Evolutionary conservation across 352 stramenopile species (phyloP).

Genomic region (Phytophthora ohioensis): DNA sequence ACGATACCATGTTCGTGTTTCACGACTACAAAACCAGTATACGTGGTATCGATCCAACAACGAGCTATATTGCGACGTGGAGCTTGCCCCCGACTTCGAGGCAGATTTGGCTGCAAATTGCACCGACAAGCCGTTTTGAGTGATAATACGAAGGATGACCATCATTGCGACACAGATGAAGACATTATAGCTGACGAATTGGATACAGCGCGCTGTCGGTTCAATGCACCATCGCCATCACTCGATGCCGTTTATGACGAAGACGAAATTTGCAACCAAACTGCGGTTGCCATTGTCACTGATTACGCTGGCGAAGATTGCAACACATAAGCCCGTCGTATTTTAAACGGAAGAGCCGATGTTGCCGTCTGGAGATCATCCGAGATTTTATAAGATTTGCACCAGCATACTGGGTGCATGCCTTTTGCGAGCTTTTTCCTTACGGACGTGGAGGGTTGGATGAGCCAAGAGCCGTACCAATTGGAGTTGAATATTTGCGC

Average conservation of each 20-base stretch:
- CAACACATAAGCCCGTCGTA: background rate
- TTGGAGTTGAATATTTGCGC: conserved; percentile 10
- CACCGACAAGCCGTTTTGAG: background rate
- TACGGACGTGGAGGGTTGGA: conserved; percentile 4
- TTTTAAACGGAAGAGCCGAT: background rate
- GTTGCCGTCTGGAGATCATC: conserved; percentile 15
- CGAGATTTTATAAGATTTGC: conserved; percentile 10
- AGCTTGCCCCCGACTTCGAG: background rate
- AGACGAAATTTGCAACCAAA: conserved; percentile 8
- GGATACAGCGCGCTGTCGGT: background rate
- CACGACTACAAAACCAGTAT: conserved; percentile 4
- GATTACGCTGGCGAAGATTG: conserved; percentile 29
- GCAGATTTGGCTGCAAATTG: background rate
- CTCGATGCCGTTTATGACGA: background rate
- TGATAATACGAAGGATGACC: background rate
- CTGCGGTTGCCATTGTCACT: conserved; percentile 4
- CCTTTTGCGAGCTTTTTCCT: background rate
- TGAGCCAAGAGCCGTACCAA: conserved; percentile 1
- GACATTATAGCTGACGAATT: background rate
- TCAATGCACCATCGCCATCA: conserved; percentile 7
- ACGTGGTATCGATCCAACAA: conserved; percentile 15
- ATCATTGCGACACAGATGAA: background rate
- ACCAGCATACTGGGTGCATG: background rate
- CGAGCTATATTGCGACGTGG: background rate
- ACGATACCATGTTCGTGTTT: conserved; percentile 20